Base-by-base conservation (phyloP, 345 rosid species). In the Geranium rotundifolium region DNA sequence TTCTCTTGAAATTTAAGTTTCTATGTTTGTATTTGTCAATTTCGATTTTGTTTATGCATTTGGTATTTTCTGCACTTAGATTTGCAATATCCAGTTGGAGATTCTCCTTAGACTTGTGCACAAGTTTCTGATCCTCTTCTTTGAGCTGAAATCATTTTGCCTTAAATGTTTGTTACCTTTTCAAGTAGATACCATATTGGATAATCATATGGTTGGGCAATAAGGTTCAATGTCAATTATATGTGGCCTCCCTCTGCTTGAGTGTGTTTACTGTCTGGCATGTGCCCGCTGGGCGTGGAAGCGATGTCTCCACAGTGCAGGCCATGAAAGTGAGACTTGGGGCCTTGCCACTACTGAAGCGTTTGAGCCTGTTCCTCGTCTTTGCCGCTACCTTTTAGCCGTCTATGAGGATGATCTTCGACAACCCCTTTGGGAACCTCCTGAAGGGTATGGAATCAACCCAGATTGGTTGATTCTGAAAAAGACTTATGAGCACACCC, bases 221-320 rank as follows among this genome's bases (percentile, higher is more conserved):
- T 66, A 70, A 57, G 68, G 63, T 50, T 69, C 68, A 34, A 92
- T 92, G 99, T 93, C 95, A 49, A 77, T 87, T 59, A 0, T 90
- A 64, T 93, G 96, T 61, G 96, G 99, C 58, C 56, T 85, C 60
- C 99, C 97, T 50, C 78, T 93, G 60, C 88, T 93, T 2, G 97
- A 93, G 77, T 86, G 97, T 34, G 95, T 93, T 3, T 90, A 88
- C 76, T 93, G 99, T 65, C 81, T 90, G 56, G 97, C 95, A n/a
- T 90, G 99, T 65, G 86, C 91, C 6, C 95, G 96, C 12, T 93
- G 99, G 99, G 96, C 85, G 27, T 93, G 96, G 84, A 90, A 90
- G 76, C 80, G 97, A 17, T 90, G 97, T 63, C 97, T 90, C 69
- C 87, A 87, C 70, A 73, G 91, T 5, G 96, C 97, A 0, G 96